Evolutionary conservation across 345 rosid species (phyloP), one percentile per base, ranked within the genome.

Genomic region (Balakata baccata): DNA sequence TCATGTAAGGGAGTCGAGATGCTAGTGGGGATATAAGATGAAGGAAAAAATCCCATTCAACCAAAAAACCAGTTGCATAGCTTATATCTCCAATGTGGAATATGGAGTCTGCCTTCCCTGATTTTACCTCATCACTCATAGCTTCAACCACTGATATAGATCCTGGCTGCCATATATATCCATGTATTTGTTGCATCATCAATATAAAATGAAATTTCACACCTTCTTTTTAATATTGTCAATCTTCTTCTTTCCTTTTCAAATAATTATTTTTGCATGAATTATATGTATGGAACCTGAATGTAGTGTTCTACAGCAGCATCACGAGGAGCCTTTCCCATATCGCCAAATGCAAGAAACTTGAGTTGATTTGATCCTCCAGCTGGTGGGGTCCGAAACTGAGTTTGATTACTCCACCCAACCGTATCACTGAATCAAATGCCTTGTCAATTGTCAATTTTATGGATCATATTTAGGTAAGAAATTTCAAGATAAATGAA

Each of bases 21-120:
- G 95, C 95, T 75, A 87, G 11, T 6, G 90, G 92, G 53, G 9
- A 76, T 41, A 87, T 85, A 29, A 79, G 92, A 23, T 83, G 72
- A 62, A 90, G 90, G 72, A 88, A 90, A 75, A 58, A 90, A 54
- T 90, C 92, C 95, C 92, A 90, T 78, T 90, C 95, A 25, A 85
- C 95, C 29, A 88, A 73, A 64, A 88, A 88, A 6, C 95, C 95
- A 0, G 95, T 90, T 46, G 95, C 92, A 60, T 90, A 90, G 80
- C 92, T 88, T 71, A 90, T 88, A 75, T 88, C 95, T 68, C 95
- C 95, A 60, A 87, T 87, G 85, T 90, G 95, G 78, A 90, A 90
- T 74, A 90, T 79, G 59, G 90, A 81, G 58, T 88, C 90, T 64
- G 85, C 77, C 9, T 49, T 82, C 2, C 89, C 88, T 3, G 77